Evolutionary conservation across 1,284 basidiomycete genomes (phyloP).

Genomic region (Polyporus tsugae): DNA sequence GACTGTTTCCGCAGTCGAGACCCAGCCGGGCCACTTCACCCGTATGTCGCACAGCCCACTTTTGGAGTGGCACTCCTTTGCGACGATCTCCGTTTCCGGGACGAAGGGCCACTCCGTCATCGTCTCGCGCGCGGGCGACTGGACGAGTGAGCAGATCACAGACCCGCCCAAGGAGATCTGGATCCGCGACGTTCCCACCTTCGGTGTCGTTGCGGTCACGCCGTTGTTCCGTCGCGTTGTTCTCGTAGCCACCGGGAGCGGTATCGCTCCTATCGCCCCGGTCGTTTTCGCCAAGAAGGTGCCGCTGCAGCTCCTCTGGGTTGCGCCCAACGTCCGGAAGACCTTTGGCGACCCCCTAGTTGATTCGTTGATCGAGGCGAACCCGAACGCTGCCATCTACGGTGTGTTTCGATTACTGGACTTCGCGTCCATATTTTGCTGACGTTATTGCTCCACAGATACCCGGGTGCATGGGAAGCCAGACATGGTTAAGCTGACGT

Average conservation of each 20-base stretch:
- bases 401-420: slow-evolving; percentile 43
- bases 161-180: slow-evolving; percentile 60
- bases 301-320: slow-evolving; percentile 63
- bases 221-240: slow-evolving; percentile 63
- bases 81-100: slow-evolving; percentile 60
- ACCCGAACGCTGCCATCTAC: slow-evolving; percentile 63
- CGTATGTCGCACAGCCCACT: slow-evolving; percentile 60
- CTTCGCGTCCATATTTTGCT: slow-evolving; percentile 5
- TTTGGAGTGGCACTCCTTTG: slow-evolving; percentile 69
- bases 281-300: slow-evolving; percentile 57
- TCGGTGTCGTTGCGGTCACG: slow-evolving; percentile 61
- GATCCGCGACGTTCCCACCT: slow-evolving; percentile 62
- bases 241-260: slow-evolving; percentile 66
- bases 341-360: slow-evolving; percentile 66
- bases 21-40: slow-evolving; percentile 60
- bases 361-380: slow-evolving; percentile 56
- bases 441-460: slow-evolving; percentile 40
- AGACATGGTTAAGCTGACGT: slow-evolving; percentile 66
- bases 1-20: slow-evolving; percentile 42
- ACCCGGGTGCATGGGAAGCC: slow-evolving; percentile 66
- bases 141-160: slow-evolving; percentile 59
- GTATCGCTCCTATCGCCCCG: slow-evolving; percentile 65
- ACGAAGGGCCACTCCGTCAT: slow-evolving; percentile 62
- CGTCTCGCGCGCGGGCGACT: slow-evolving; percentile 66
- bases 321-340: slow-evolving; percentile 61